Evolutionary conservation across 371 early-diverging fungal species (phyloP), one percentile per base, ranked within the genome.

Genomic region (Mortierella sp.): DNA sequence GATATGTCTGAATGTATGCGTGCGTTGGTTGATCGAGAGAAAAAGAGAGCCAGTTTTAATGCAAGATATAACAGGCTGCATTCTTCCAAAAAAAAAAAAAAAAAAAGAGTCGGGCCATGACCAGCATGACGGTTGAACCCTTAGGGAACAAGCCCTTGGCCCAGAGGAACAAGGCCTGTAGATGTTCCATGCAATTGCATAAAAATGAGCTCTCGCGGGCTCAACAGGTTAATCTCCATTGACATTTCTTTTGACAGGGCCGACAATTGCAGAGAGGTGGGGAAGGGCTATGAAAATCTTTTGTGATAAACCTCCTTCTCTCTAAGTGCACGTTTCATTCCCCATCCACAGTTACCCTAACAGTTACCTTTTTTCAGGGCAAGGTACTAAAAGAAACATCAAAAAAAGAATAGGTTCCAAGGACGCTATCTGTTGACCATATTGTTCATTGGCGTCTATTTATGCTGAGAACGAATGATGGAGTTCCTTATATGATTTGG

Each of bases 101-200:
- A 10, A 8, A 4, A n/a, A 3, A n/a, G 7, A 54, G 63, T 16
- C 35, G 8, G 1, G 4, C n/a, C 27, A 63, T 18, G 63, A 63
- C 35, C 35, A 60, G 63, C 74, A 38, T 74, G 56, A 43, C 14
- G 63, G 63, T 63, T 35, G 63, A 63, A 63, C 63, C 63, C 63
- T 63, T 58, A 16, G 35, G 35, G 32, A 63, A 18, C 35, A 63
- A 63, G 35, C 63, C 63, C 63, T 35, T 32, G 18, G 60, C 32
- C 63, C 63, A 63, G 35, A 63, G 58, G 58, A 27, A 56, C 58
- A 56, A 12, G 58, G 27, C 27, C 10, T 11, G 58, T 27, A 6
- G 12, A 3, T 60, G 60, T 16, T 32, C 32, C 65, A 63, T 63
- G 38, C 65, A 56, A 56, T 24, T 56, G 65, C 35, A 35, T 32